Percentiles rank a stretch among this genome's conserved stretches.
phyloP scores from a whole-genome alignment of 495 filamentous ascomycete genomes.

The Xylaria flabelliformis region DNA sequence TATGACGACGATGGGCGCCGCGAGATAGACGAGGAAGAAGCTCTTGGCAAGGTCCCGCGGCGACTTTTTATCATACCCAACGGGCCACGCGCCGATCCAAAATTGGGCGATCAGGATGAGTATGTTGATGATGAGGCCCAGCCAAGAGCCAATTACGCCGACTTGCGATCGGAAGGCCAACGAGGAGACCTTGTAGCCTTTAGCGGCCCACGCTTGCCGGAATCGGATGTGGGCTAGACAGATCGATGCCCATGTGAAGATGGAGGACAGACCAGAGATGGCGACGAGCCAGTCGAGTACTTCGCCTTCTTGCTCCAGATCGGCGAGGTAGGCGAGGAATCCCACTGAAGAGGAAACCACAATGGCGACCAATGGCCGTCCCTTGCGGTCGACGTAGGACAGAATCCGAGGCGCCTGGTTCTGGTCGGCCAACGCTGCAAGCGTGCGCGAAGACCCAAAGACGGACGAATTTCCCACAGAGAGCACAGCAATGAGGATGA shows the following conservation, averaged over 20 bases:
- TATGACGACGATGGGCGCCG: constrained; percentile 76
- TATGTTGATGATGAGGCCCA: constrained; percentile 79
- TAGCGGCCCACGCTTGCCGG: constrained; percentile 74
- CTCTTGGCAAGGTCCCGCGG: constrained; percentile 54
- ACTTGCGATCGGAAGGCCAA: constrained; percentile 82
- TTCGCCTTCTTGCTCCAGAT: constrained; percentile 63
- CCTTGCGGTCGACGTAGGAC: constrained; percentile 82
- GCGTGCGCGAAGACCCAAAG: constrained; percentile 85
- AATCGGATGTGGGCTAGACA: constrained; percentile 92
- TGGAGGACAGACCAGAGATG: constrained; percentile 82
- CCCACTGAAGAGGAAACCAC: constrained; percentile 71
- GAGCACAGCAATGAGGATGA: constrained; percentile 86
- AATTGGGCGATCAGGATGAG: constrained; percentile 91
- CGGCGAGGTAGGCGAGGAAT: constrained; percentile 79
- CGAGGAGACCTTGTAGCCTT: constrained; percentile 74
- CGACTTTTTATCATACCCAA: constrained; percentile 60
- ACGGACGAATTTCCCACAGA: constrained; percentile 88
- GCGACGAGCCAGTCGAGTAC: constrained; percentile 91
- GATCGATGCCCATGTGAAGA: constrained; percentile 94
- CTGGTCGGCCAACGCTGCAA: constrained; percentile 86
- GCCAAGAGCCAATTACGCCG: constrained; percentile 81
- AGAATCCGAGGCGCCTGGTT: constrained; percentile 78
- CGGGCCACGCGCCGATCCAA: constrained; percentile 86
- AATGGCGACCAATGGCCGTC: constrained; percentile 80
- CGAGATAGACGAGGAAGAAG: constrained; percentile 85